phyloP scores from a whole-genome alignment of 345 rosid species.

The Populus alba region DNA sequence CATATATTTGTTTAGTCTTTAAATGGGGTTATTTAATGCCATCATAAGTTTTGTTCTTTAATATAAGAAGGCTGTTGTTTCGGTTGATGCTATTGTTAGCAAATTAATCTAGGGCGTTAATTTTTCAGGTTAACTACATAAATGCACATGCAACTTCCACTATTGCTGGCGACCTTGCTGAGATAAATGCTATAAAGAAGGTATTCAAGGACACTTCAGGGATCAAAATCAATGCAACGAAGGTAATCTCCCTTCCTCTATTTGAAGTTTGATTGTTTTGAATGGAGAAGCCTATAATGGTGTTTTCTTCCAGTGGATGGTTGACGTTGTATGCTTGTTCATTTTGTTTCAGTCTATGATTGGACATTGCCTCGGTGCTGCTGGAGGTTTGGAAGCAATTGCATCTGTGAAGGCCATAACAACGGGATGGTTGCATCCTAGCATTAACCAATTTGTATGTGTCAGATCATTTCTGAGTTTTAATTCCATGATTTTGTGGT shows the following conservation, averaged over 20 bases:
- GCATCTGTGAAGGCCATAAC: constrained; percentile 83
- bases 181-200: constrained; percentile 90
- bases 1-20: background rate
- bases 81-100: background rate
- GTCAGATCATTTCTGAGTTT: background rate
- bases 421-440: constrained; percentile 97
- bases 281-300: background rate
- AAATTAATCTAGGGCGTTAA: constrained; percentile 5
- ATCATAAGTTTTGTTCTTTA: no score
- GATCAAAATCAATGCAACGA: constrained; percentile 93
- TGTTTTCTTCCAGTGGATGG: background rate
- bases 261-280: background rate
- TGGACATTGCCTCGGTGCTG: constrained; percentile 99
- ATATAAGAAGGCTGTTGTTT: background rate
- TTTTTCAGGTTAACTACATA: constrained; percentile 83
- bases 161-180: constrained; percentile 97
- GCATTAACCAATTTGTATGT: constrained; percentile 90
- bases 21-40: background rate
- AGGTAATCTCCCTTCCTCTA: constrained; percentile 48
- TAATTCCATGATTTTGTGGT: background rate
- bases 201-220: constrained; percentile 80
- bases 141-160: constrained; percentile 99
- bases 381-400: constrained; percentile 97
- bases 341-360: constrained; percentile 75
- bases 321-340: constrained; percentile 7